phyloP scores from a whole-genome alignment of 202 grass and related monocot genomes.

The Digitaria exilis region DNA sequence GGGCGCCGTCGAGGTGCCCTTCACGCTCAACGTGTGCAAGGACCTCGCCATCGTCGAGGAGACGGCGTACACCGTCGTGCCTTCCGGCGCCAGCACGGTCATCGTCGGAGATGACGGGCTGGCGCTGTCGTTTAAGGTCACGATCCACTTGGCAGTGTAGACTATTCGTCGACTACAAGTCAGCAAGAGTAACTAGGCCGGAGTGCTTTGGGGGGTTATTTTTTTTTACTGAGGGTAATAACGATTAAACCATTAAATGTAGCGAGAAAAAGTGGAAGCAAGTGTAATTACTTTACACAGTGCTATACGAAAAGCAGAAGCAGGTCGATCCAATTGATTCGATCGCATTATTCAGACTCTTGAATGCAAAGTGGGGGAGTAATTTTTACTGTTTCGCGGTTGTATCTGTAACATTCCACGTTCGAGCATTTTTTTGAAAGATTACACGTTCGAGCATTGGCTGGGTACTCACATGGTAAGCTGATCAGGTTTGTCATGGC shows the following conservation, averaged over 20 bases:
- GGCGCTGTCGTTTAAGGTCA: constrained; percentile 44
- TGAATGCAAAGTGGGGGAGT: neutral
- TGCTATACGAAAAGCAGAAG: constrained; percentile 9
- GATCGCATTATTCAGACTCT: neutral
- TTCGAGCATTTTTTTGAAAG: neutral
- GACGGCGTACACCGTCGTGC: constrained; percentile 67
- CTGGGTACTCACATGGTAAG: too few species aligned
- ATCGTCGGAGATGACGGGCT: constrained; percentile 37
- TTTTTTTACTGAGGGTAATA: neutral
- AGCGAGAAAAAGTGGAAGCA: neutral
- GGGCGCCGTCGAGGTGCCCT: constrained; percentile 17
- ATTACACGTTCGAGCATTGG: neutral
- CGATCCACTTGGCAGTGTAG: constrained; percentile 31
- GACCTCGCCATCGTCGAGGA: constrained; percentile 58
- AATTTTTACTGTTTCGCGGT: neutral
- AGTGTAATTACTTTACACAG: constrained; percentile 44
- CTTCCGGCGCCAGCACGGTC: constrained; percentile 49
- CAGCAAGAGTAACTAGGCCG: too few species aligned
- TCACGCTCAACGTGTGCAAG: constrained; percentile 58
- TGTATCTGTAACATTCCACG: neutral
- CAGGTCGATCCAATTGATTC: neutral
- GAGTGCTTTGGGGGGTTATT: neutral
- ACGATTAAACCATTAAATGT: neutral
- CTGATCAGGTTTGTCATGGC: neutral
- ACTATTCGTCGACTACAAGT: neutral